A percentile compares a stretch with the other conserved stretches of the same genome.
phyloP scores from a whole-genome alignment of 1,284 basidiomycete genomes.

The Sanghuangporus weigelae region DNA sequence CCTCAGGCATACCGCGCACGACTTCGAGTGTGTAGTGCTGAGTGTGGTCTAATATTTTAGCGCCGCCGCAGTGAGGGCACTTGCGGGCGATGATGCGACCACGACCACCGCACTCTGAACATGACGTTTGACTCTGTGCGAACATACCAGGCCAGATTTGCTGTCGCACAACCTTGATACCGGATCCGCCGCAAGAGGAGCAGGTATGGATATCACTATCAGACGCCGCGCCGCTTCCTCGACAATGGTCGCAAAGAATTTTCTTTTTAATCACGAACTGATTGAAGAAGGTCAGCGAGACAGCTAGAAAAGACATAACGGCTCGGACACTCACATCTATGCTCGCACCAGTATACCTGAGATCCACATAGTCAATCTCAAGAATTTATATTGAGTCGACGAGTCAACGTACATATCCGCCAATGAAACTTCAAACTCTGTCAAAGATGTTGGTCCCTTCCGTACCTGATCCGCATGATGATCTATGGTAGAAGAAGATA shows the following conservation, averaged over 20 bases:
- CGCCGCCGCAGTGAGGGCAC: conserved; percentile 80
- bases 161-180: conserved; percentile 80
- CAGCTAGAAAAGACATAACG: not conserved
- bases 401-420: conserved; percentile 65
- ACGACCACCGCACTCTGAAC: conserved; percentile 78
- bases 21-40: conserved; percentile 81
- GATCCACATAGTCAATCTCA: conserved; percentile 14
- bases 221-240: conserved; percentile 86
- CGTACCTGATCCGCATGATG: conserved; percentile 63
- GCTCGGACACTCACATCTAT: conserved; percentile 59
- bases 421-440: conserved; percentile 84
- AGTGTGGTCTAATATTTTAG: conserved; percentile 79
- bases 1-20: conserved; percentile 85
- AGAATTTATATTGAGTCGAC: not conserved
- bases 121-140: conserved; percentile 70
- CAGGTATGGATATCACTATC: conserved; percentile 83
- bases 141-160: conserved; percentile 97
- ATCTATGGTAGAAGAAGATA: conserved; percentile 24
- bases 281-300: not conserved
- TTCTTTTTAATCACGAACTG: conserved; percentile 88
- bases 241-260: conserved; percentile 89
- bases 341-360: conserved; percentile 70
- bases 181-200: conserved; percentile 75
- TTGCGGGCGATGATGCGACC: conserved; percentile 71
- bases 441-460: conserved; percentile 76